These are phyloP conservation scores for Penicillium paradoxum DNA, from an alignment of 495 filamentous ascomycete genomes.

Conservation along the genomic window DNA sequence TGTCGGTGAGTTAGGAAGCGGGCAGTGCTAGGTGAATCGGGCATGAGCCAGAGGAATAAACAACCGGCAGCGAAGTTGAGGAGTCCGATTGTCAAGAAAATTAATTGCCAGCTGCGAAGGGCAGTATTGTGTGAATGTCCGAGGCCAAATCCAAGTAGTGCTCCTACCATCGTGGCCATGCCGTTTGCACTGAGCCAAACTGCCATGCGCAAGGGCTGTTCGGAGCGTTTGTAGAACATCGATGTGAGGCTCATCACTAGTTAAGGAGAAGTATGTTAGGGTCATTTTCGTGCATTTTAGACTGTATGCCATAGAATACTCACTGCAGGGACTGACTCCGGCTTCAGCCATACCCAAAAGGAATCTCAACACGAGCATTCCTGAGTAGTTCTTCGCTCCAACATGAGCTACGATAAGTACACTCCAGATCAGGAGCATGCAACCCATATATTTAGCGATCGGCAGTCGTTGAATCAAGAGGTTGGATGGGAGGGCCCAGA, in stretches of 20 bases:
- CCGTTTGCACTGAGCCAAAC: constrained; percentile 64
- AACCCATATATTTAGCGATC: constrained; percentile 54
- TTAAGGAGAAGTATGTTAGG: neutral
- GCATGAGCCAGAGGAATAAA: constrained; percentile 37
- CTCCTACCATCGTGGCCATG: constrained; percentile 49
- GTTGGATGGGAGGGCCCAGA: constrained; percentile 48
- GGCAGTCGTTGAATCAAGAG: constrained; percentile 52
- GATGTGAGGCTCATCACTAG: constrained; percentile 52
- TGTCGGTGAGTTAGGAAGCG: constrained; percentile 40
- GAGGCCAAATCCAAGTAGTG: constrained; percentile 51
- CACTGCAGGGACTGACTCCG: constrained; percentile 47
- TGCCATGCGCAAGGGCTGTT: constrained; percentile 57
- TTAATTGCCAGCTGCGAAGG: constrained; percentile 50
- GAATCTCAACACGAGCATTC: constrained; percentile 54
- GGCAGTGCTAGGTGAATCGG: constrained; percentile 40
- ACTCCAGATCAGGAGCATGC: constrained; percentile 59
- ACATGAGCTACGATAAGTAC: constrained; percentile 50
- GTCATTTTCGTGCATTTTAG: neutral
- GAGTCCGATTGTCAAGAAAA: constrained; percentile 51
- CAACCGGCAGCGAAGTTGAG: constrained; percentile 43
- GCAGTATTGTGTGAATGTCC: constrained; percentile 39
- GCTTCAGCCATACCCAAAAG: constrained; percentile 64
- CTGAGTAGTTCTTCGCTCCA: constrained; percentile 52
- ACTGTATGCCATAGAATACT: neutral
- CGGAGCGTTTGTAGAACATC: constrained; percentile 65